Base-by-base conservation (phyloP, 768 basidiomycete genomes). In the Phanerochaete carnosa region DNA sequence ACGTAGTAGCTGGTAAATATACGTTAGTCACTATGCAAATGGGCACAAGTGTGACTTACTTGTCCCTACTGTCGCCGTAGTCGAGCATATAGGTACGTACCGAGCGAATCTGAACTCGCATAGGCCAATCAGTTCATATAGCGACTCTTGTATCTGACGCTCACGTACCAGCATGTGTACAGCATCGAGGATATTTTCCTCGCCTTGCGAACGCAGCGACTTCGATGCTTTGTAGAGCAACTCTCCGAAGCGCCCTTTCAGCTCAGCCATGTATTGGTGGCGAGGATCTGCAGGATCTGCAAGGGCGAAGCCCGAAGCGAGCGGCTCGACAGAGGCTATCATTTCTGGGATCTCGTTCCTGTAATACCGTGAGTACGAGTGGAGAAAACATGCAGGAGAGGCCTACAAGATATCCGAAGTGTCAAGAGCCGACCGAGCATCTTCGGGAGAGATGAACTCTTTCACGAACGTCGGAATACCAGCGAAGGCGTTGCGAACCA, bases 101-200 rank as follows among this genome's bases (percentile, higher is more conserved):
- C 11, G 86, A 86, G 50, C 83, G 79, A 50, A 90, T 78, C 87
- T 90, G 62, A 8, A 6, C n/a, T n/a, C n/a, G n/a, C 35, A 55
- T 6, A 29, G 49, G 26, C 3, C 8, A 33, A 30, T 57, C 4
- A 50, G 12, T 12, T 23, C 16, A 19, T 55, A 1, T 25, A 19
- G 29, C 29, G 9, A 32, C 26, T 29, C 6, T 9, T 53, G 6
- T 15, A 28, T 25, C 5, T 26, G 6, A 46, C 22, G 23, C 26
- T 29, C 39, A 62, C 83, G 58, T 64, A 89, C 90, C 59, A 92
- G 76, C 70, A 85, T 82, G 64, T 88, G 83, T 19, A 93, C 88
- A 5, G 88, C 86, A 72, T 95, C 93, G 8, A 95, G 84, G 1
- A 87, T 88, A 64, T 88, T 90, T 72, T 90, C 88, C 67, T 89